Evolutionary conservation across 2,329 filamentous ascomycete species (phyloP), one percentile per base, ranked within the genome.

Genomic region (Fusarium nygamai): DNA sequence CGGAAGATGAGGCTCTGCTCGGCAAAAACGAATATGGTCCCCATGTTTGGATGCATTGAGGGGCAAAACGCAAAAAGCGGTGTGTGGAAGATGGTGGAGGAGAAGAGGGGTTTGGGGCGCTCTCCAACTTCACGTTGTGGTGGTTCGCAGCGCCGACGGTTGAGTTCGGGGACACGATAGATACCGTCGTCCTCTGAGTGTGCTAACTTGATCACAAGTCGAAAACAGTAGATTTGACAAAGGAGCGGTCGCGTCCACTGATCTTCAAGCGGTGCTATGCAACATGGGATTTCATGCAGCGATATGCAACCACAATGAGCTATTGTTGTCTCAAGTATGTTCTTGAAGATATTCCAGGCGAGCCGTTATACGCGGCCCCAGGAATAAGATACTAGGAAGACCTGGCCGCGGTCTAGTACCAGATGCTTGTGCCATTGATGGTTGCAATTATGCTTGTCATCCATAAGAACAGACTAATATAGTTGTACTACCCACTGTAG

Each of bases 271-370:
- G 69, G 71, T 70, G 69, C 56, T 70, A 78, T 77, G 75, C 75
- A 77, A 51, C 72, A 71, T 71, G 60, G 69, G 64, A 77, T 78
- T 78, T 76, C 73, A 70, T 77, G 76, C 76, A 78, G 75, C 57
- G 13, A 57, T 36, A 53, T 64, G 64, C 50, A 70, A 73, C 38
- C 27, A 46, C 60, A 38, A 44, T 48, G 34, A 61, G 24, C 53
- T 34, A 67, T 53, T 60, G 31, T 58, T 47, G 51, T 70, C 56
- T 69, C 46, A 44, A 66, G 33, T 27, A 48, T 43, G 44, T 48
- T 47, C 61, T 58, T 56, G 56, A 31, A 64, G n/a, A 54, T 56
- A 56, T 60, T 56, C 51, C 38, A 51, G 29, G n/a, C 27, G 43
- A 61, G 62, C 57, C 64, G 61, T 61, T 56, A 50, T 64, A 54